phyloP scores from a whole-genome alignment of 1,284 basidiomycete species.

The Microbotryum saponariae region DNA sequence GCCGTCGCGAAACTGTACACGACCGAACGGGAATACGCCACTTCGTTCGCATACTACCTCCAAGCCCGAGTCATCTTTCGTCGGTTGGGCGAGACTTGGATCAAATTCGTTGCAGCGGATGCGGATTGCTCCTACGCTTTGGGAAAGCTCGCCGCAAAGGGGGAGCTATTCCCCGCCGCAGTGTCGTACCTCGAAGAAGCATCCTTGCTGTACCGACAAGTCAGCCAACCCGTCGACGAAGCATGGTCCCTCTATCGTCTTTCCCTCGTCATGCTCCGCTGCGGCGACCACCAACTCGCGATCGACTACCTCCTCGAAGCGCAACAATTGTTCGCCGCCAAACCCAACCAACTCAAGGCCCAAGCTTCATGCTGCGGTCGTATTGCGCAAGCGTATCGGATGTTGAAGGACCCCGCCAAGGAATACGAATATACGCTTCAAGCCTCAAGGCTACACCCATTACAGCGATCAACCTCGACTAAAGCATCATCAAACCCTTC shows the following conservation, averaged over 20 bases:
- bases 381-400: too few relatives aligned
- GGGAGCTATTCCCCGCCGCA: slow-evolving; percentile 5
- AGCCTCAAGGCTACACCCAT: too few relatives aligned
- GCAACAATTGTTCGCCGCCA: too few relatives aligned
- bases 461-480: too few relatives aligned
- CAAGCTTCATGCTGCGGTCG: too few relatives aligned
- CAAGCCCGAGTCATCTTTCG: slow-evolving; percentile 14
- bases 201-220: slow-evolving; percentile 1
- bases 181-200: slow-evolving; percentile 17
- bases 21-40: too few relatives aligned
- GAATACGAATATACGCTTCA: too few relatives aligned
- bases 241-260: slow-evolving; percentile 19
- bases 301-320: background rate
- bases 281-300: slow-evolving; percentile 4
- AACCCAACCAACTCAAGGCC: too few relatives aligned
- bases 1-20: too few relatives aligned
- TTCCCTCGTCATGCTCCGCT: slow-evolving; percentile 22
- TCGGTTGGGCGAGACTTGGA: background rate
- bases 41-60: too few relatives aligned
- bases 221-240: slow-evolving; percentile 3
- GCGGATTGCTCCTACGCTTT: slow-evolving; percentile 12
- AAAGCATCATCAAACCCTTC: too few relatives aligned
- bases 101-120: background rate
- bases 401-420: too few relatives aligned
- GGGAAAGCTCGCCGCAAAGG: slow-evolving; percentile 10